Evolutionary conservation across 1,139 yeast species (phyloP), one percentile per base, ranked within the genome.

Genomic region (Geotrichum klebahnii): DNA sequence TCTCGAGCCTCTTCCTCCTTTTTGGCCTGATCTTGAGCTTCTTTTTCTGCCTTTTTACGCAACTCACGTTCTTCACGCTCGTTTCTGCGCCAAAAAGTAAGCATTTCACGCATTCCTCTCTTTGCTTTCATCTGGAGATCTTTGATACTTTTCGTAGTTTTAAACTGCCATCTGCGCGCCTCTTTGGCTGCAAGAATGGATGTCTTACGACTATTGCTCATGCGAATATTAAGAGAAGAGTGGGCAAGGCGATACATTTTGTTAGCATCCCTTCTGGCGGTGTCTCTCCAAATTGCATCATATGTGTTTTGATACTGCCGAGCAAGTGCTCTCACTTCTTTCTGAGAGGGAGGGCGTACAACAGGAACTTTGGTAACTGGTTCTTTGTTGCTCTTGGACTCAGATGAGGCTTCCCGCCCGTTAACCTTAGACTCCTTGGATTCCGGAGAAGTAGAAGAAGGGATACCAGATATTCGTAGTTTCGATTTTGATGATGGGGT

Each of bases 61-160:
- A 84, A 73, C 59, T 89, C 97, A 53, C 97, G 80, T 68, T 92
- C 98, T 59, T 90, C 94, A 63, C 95, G 81, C 70, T 94, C 98
- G 68, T 90, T 89, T 59, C 92, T 83, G 67, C 90, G 90, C 98
- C 98, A 94, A 76, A 87, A 92, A 62, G 87, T 85, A 64, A 90
- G 82, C 98, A 94, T 94, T 70, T 92, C 99, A 63, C 97, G 80
- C 90, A 92, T 87, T 44, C 96, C 95, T 64, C 98, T 80, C 69
- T 96, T 81, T 2, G 97, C 97, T 65, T 87, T 87, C n/a, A 95
- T 83, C 59, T 86, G 89, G 61, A 90, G 75, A 69, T 94, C 98
- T 71, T 92, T 94, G 62, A 84, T 84, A 58, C 84, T 84, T 65
- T 90, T 90, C 65, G 88, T 90, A 48, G 96, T 90, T 61, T 86